Evolutionary conservation across 441 rosid genomes (phyloP), one percentile per base, ranked within the genome.

Genomic region (Flueggea neowawraea): DNA sequence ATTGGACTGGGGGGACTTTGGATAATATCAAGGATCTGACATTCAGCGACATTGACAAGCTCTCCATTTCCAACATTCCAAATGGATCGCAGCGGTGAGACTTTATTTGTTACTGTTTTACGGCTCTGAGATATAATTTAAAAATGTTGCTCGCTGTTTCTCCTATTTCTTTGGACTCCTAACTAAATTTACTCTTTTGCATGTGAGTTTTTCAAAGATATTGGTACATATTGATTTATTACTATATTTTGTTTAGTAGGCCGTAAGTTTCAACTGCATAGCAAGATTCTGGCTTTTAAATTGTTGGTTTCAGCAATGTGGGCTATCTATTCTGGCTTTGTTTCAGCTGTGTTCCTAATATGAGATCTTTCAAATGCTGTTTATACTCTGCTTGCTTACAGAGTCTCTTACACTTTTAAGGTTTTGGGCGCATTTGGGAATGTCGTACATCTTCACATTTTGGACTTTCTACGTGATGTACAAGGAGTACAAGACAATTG

Each of bases 1-100:
- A 93, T 68, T 85, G 85, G 85, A 87, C 88, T 5, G 95, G 96
- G 50, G n/a, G 74, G 47, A 79, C 89, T 11, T 58, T 90, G 33
- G 90, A 82, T 74, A 69, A 69, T 4, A 72, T 78, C 32, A 70
- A 79, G 65, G 63, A 84, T 61, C 77, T 88, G 63, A 82, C 95
- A 8, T 93, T 79, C 62, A 87, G 88, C 28, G 74, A 88, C 39
- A 84, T 90, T 4, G 98, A 93, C 66, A 93, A 90, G 78, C 71
- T 93, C 10, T 90, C 97, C 6, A 90, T 93, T 78, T 93, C 97
- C 1, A 93, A 93, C 65, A 80, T 90, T 61, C 84, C 90, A 49
- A 59, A 76, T 10, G 92, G 91, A 60, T 93, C 97, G 3, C 61
- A 75, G 53, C 85, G 96, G 98, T 88, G 60, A 62, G 63, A 65